Conservation (phyloP, 306 rosid species). For the Cicer cuneatum region DNA sequence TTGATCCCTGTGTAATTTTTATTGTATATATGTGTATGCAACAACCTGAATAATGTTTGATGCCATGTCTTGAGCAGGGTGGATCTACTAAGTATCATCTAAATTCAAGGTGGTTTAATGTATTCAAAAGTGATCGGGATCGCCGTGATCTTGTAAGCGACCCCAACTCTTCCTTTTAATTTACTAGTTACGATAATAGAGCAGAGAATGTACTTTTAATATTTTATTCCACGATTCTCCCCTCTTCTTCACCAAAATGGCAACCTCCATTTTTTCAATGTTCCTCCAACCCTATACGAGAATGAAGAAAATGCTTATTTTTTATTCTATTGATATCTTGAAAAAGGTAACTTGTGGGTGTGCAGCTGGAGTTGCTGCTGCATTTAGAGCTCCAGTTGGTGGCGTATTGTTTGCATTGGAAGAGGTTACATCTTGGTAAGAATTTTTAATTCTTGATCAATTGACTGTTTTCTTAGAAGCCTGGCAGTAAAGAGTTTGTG, state of each 20-base stretch:
- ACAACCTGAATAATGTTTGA: conserved; percentile 40
- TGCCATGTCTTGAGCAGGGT: conserved; percentile 67
- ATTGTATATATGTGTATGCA: conserved; percentile 28
- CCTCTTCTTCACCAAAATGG: conserved; percentile 13
- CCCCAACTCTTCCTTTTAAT: conserved; percentile 33
- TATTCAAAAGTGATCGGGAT: conserved; percentile 88
- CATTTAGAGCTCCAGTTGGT: conserved; percentile 99
- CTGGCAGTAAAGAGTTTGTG: conserved; percentile 49
- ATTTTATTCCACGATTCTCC: conserved; percentile 22
- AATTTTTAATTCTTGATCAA: conserved; percentile 40
- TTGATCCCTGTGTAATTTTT: conserved; percentile 29
- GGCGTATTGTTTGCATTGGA: conserved; percentile 98
- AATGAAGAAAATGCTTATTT: conserved; percentile 44
- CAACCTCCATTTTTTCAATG: conserved; percentile 6
- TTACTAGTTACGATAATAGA: conserved; percentile 18
- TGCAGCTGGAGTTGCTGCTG: conserved; percentile 99
- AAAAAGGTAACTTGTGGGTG: conserved; percentile 97
- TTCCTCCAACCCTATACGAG: conserved; percentile 21
- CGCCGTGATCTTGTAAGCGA: conserved; percentile 86
- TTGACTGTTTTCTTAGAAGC: conserved; percentile 47
- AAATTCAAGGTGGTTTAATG: conserved; percentile 89
- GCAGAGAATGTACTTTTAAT: conserved; percentile 32
- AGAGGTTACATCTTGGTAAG: conserved; percentile 97
- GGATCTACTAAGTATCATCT: conserved; percentile 93
- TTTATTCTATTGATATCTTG: conserved; percentile 42